Evolutionary conservation across 192 early-diverging fungal genomes (phyloP).

Genomic region (Coemansia sp.): DNA sequence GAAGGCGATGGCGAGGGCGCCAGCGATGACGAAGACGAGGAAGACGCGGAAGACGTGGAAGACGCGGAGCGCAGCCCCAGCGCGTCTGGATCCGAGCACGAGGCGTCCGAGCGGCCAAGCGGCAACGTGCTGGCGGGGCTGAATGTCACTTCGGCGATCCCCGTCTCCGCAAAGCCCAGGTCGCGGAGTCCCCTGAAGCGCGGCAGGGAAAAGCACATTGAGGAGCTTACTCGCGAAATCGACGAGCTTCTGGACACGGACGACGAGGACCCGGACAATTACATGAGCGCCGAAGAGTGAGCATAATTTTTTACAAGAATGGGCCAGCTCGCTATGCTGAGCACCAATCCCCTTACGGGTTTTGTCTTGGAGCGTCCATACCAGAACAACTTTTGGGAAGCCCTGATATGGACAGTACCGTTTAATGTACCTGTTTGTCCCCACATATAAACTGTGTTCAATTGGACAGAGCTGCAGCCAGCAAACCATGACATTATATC

Average conservation of each 20-base stretch:
- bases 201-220: constrained; percentile 29
- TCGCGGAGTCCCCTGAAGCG: constrained; percentile 39
- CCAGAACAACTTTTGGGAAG: too few relatives aligned
- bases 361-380: too few relatives aligned
- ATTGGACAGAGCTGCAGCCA: too few relatives aligned
- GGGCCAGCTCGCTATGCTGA: too few relatives aligned
- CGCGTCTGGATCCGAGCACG: constrained; percentile 18
- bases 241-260: constrained; percentile 45
- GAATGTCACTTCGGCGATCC: constrained; percentile 18
- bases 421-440: too few relatives aligned
- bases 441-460: too few relatives aligned
- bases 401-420: too few relatives aligned
- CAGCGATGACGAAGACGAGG: constrained; percentile 14
- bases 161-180: constrained; percentile 13
- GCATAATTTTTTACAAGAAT: neutral
- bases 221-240: constrained; percentile 49
- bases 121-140: neutral
- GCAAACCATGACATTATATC: too few relatives aligned
- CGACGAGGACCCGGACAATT: constrained; percentile 10
- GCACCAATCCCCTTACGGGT: too few relatives aligned
- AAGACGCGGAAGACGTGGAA: neutral
- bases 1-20: constrained; percentile 8
- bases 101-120: neutral
- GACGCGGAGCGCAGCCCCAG: neutral
- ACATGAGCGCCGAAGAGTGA: constrained; percentile 24